Conservation (phyloP, 78 protist genomes). For the Dictyostelium intermedium region DNA sequence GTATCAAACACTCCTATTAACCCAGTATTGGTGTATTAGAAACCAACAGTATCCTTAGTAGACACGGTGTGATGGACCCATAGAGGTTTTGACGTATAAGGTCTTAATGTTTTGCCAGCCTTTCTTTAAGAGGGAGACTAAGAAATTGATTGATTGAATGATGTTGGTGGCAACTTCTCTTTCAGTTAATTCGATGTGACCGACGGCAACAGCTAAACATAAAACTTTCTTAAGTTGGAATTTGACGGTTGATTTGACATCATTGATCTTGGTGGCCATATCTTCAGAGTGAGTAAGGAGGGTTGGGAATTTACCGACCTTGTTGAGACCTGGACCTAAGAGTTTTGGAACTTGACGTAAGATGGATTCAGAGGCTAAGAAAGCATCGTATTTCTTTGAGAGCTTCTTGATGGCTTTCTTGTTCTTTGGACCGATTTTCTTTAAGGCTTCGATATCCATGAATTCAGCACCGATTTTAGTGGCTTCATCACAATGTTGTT, state of each 20-base stretch:
- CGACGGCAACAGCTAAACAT: constrained; percentile 98
- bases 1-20: not conserved
- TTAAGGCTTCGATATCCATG: constrained; percentile 96
- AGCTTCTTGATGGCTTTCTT: constrained; percentile 99
- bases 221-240: constrained; percentile 99
- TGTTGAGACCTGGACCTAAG: constrained; percentile 99
- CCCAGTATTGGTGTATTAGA: constrained; percentile 3
- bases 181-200: constrained; percentile 95
- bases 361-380: constrained; percentile 98
- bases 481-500: constrained; percentile 94
- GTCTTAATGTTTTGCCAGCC: constrained; percentile 99
- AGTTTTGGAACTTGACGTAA: constrained; percentile 97
- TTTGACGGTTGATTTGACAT: constrained; percentile 96
- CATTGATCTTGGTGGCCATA: constrained; percentile 93
- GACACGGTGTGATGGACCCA: constrained; percentile 95
- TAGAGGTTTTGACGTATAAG: constrained; percentile 97
- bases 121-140: constrained; percentile 99
- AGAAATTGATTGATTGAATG: constrained; percentile 96
- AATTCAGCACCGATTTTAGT: constrained; percentile 87
- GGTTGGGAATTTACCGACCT: constrained; percentile 99
- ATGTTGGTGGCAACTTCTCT: constrained; percentile 95
- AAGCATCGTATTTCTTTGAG: constrained; percentile 97
- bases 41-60: constrained; percentile 84
- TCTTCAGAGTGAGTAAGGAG: constrained; percentile 91
- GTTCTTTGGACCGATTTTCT: constrained; percentile 98